These are phyloP conservation scores for Dactylonectria macrodidyma DNA, from an alignment of 2,329 filamentous ascomycete genomes.

Conservation along the genomic window DNA sequence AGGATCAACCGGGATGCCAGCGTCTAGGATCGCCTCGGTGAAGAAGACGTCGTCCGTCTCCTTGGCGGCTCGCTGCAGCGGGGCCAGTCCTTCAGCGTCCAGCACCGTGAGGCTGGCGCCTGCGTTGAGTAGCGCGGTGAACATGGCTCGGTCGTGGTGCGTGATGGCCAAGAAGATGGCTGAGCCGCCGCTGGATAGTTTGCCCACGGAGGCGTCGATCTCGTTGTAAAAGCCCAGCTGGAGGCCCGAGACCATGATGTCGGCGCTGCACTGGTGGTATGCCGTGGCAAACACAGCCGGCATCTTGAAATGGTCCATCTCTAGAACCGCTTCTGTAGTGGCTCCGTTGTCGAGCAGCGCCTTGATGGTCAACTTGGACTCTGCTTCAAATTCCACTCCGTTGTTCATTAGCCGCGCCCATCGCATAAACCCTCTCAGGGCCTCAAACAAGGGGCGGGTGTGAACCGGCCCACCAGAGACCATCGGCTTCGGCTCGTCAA, in stretches of 20 bases:
- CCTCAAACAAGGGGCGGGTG: background rate
- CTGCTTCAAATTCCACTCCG: background rate
- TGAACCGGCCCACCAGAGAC: background rate
- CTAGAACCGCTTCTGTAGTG: background rate
- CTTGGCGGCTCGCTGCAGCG: background rate
- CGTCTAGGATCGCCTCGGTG: background rate
- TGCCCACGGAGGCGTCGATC: background rate
- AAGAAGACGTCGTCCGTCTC: slow-evolving; percentile 1
- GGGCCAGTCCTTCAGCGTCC: background rate
- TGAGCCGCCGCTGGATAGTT: background rate
- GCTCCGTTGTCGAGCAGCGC: background rate
- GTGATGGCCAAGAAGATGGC: slow-evolving; percentile 3
- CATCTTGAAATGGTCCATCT: background rate
- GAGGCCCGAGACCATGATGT: background rate
- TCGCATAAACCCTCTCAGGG: background rate
- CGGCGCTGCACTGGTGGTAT: background rate
- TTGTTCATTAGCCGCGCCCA: background rate
- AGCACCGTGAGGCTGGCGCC: background rate
- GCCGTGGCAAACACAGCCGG: background rate
- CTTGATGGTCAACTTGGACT: background rate
- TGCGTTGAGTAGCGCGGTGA: background rate
- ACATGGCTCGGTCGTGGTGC: slow-evolving; percentile 2
- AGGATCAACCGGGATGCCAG: background rate
- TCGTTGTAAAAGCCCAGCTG: background rate
- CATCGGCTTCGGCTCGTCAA: background rate